Base-by-base conservation (phyloP, 768 basidiomycete species). In the Calocybe gangraenosa region DNA sequence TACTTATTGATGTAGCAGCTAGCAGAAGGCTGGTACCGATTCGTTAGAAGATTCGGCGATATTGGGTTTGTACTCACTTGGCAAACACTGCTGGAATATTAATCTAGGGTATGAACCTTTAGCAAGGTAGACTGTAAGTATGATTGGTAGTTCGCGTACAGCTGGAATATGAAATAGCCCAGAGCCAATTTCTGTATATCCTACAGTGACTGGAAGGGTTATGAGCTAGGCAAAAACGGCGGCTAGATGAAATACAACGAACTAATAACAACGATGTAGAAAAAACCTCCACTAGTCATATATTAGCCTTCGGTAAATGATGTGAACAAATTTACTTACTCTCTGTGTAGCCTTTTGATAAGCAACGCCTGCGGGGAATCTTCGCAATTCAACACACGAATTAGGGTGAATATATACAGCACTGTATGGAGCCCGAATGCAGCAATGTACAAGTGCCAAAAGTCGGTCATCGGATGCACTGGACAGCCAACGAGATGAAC, bases 361-460 rank as follows among this genome's bases (percentile, higher is more conserved):
- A 52, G 44, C 14, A 17, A 37, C 2, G 51, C 42, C 32, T 51
- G 39, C 8, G 47, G 46, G 4, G 51, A 52, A n/a, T 45, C 23
- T 2, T 48, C 44, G 22, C 51, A 52, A n/a, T 38, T 37, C 15
- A 45, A 23, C 6, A 48, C 47, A 18, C 46, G 47, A 13, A 52
- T 46, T 1, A 52, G 39, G 10, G 47, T 48, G 34, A 52, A 48
- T 6, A 52, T 46, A 28, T 52, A 52, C 5, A 52, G 35, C 2
- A 51, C 28, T 3, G 50, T 47, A 19, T 51, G 46, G 8, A 51
- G 17, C 10, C 17, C 32, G 40, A 52, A 51, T 11, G 51, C 51
- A 3, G 51, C 43, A n/a, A 52, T 48, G n/a, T 48, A 52, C 11
- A 52, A 21, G 17, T 48, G 47, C 51, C 47, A 52, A 32, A 52